Evolutionary conservation across 805 yeast genomes (phyloP).

Genomic region (Teunomyces stri): DNA sequence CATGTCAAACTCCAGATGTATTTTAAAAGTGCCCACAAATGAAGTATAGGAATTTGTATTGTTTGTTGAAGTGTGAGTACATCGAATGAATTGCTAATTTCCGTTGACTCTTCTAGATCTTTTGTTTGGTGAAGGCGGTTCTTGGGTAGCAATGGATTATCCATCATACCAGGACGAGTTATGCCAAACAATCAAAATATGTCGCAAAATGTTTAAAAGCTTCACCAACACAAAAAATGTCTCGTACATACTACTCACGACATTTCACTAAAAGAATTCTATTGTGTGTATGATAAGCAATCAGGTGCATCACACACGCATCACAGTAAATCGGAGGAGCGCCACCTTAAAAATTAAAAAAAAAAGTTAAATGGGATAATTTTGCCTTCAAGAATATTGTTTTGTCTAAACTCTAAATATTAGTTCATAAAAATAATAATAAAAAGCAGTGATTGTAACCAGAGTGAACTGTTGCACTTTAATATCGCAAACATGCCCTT

Average conservation of each 20-base stretch:
- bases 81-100: background rate
- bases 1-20: background rate
- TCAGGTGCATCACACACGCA: too few species aligned
- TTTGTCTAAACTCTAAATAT: background rate
- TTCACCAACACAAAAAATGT: background rate
- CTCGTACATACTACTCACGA: background rate
- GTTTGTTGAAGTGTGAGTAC: background rate
- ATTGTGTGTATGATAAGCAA: too few species aligned
- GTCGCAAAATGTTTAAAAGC: background rate
- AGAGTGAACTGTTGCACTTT: too few species aligned
- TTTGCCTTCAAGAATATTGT: background rate
- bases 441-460: too few species aligned
- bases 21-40: background rate
- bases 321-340: background rate
- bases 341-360: background rate
- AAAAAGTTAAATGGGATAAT: background rate
- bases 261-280: background rate
- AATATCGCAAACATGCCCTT: too few species aligned
- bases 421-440: background rate
- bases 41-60: background rate
- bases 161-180: background rate
- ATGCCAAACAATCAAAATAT: background rate
- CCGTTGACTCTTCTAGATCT: background rate
- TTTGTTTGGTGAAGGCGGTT: background rate
- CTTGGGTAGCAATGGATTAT: constrained; percentile 1